These are phyloP conservation scores for Septoria petroselini DNA, from an alignment of 2,329 filamentous ascomycete species.

Conservation along the genomic window DNA sequence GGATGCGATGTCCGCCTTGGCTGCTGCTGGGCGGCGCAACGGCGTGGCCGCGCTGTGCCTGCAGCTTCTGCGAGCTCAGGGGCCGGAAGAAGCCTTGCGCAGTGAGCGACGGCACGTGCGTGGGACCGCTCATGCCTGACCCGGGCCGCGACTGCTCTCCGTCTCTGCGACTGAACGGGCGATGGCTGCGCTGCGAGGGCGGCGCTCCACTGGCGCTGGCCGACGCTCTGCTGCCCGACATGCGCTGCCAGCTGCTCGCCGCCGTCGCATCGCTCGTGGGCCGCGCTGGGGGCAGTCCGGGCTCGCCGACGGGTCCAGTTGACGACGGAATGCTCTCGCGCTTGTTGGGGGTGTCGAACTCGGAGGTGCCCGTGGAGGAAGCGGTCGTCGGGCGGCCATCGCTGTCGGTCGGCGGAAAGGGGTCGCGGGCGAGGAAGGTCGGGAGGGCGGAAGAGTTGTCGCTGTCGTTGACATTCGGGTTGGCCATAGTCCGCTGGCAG, in stretches of 20 bases:
- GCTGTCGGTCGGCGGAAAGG: constrained; percentile 9
- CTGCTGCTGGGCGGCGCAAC: constrained; percentile 21
- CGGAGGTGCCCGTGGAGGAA: constrained; percentile 25
- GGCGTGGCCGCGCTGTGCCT: constrained; percentile 73
- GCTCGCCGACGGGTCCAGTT: constrained; percentile 49
- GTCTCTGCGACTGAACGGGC: constrained; percentile 10
- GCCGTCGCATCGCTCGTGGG: constrained; percentile 32
- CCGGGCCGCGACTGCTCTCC: constrained; percentile 48
- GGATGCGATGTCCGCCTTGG: constrained; percentile 12
- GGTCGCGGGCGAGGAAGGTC: constrained; percentile 33
- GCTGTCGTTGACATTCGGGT: neutral
- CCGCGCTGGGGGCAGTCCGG: constrained; percentile 49
- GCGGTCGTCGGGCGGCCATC: constrained; percentile 1
- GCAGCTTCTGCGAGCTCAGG: constrained; percentile 92
- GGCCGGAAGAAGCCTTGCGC: constrained; percentile 92
- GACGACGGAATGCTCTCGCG: constrained; percentile 32
- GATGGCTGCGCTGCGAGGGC: constrained; percentile 19
- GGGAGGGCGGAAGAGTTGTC: constrained; percentile 24
- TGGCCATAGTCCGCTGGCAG: neutral
- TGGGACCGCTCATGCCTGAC: constrained; percentile 62
- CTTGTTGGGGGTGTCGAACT: constrained; percentile 20
- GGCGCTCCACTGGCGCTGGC: constrained; percentile 16
- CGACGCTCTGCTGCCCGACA: constrained; percentile 17
- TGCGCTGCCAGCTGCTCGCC: constrained; percentile 10
- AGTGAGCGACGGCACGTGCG: constrained; percentile 84